These are phyloP conservation scores for Tirmania nivea DNA, from an alignment of 495 filamentous ascomycete genomes.

Conservation along the genomic window DNA sequence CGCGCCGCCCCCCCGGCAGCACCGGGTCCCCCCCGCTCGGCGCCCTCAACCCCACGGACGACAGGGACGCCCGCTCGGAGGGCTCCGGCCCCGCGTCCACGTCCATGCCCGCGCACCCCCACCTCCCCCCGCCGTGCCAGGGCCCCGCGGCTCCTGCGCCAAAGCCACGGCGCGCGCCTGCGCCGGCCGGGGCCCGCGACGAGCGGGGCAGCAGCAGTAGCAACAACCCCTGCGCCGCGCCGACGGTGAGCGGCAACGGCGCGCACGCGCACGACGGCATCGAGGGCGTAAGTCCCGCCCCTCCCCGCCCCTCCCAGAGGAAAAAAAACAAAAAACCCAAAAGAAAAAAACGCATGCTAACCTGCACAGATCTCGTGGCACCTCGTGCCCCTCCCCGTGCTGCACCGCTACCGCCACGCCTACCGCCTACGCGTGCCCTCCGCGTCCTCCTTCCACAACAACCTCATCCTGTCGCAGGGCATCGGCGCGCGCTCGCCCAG, in stretches of 20 bases:
- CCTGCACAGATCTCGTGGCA: slow-evolving; percentile 15
- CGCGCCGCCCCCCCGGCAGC: slow-evolving; percentile 16
- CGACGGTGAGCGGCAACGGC: slow-evolving; percentile 11
- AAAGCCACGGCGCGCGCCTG: too few relatives aligned
- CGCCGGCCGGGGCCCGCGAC: background rate
- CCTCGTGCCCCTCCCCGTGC: slow-evolving; percentile 13
- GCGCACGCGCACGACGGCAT: slow-evolving; percentile 19
- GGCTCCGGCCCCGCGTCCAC: background rate
- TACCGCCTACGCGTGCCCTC: slow-evolving; percentile 10
- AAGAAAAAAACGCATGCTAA: background rate
- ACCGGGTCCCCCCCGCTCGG: slow-evolving; percentile 11
- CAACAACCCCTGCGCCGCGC: background rate
- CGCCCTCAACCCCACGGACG: slow-evolving; percentile 3
- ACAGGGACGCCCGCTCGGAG: slow-evolving; percentile 3
- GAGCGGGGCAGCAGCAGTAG: background rate
- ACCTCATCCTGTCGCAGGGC: slow-evolving; percentile 14
- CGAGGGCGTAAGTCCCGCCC: slow-evolving; percentile 13
- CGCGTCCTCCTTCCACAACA: slow-evolving; percentile 12
- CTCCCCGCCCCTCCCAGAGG: slow-evolving; percentile 1
- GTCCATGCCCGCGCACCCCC: too few relatives aligned
- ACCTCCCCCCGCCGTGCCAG: background rate
- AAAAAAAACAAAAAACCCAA: slow-evolving; percentile 6
- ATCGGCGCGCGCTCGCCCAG: slow-evolving; percentile 13
- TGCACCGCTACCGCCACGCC: slow-evolving; percentile 16
- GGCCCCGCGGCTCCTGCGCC: too few relatives aligned